Base-by-base conservation (phyloP, 306 rosid species). In the Prunus davidiana region DNA sequence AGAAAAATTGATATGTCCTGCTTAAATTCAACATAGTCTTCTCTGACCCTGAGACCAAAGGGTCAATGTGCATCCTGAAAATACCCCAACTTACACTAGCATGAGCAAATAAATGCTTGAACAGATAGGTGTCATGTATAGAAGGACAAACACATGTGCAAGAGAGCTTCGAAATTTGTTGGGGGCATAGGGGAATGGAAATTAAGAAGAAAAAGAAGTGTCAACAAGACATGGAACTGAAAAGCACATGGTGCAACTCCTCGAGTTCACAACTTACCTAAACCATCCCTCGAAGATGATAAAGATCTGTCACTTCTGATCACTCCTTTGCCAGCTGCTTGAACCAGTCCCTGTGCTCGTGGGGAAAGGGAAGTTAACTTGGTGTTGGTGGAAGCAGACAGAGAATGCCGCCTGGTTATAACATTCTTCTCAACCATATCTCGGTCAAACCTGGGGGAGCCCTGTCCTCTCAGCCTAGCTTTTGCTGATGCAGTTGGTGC, bases 381-480 rank as follows among this genome's bases (percentile, higher is more conserved):
- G 61, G 70, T 82, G 61, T 82, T 82, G 32, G 85, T 82, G 71
- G 85, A 82, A 18, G 81, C 50, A 32, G 85, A 82, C 66, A 82
- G 41, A 65, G 85, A 82, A 72, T 77, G 78, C 22, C 85, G 78
- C 61, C 85, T 77, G 72, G 72, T 60, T 20, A 77, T 46, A 72
- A 30, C 46, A 61, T 72, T 77, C 75, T 82, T 77, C 67, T 82
- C 85, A 19, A 67, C 54, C 65, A 66, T n/a, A 14, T 82, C 85
- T 66, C 19, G 78, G 20, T 74, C 54, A 67, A 76, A 65, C 51
- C 79, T 68, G 30, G 85, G 82, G 41, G 82, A 82, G 61, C 85
- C 82, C 71, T 82, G 85, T 67, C 75, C 78, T 72, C 69, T 82
- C 79, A 82, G 79, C 79, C 61, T 82, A 25, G 85, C 85, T 72